Conservation (phyloP, 75 land plant genomes). For the Pinus taeda region DNA sequence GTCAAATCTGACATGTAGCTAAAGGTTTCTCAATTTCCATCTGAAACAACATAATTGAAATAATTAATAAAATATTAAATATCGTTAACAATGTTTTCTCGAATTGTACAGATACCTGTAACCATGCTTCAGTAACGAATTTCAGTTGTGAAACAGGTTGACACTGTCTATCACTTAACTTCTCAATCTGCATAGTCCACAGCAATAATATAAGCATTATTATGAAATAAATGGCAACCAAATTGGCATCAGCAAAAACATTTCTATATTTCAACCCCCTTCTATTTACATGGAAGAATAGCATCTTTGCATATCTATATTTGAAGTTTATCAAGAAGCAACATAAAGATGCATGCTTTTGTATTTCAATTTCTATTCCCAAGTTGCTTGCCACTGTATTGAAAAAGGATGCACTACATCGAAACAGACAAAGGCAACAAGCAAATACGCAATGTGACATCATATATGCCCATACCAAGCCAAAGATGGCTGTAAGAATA, state of each 20-base stretch:
- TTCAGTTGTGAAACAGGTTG: slow-evolving; percentile 94
- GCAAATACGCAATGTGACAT: too few relatives aligned
- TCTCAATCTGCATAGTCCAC: slow-evolving; percentile 70
- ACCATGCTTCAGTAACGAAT: slow-evolving; percentile 95
- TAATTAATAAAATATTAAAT: too few relatives aligned
- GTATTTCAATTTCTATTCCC: not conserved
- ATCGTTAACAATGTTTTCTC: too few relatives aligned
- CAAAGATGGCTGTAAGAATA: too few relatives aligned
- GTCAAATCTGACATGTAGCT: too few relatives aligned
- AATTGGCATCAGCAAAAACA: not conserved
- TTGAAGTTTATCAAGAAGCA: too few relatives aligned
- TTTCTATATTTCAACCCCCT: not conserved
- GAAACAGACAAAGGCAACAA: not conserved
- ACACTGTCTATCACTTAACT: slow-evolving; percentile 85
- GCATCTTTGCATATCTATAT: too few relatives aligned
- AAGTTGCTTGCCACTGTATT: not conserved
- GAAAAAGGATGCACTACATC: not conserved
- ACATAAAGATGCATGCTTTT: not conserved
- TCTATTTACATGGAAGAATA: not conserved
- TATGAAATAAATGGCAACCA: not conserved
- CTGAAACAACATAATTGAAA: too few relatives aligned
- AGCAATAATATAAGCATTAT: not conserved
- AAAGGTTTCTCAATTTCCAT: too few relatives aligned
- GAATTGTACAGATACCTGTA: slow-evolving; percentile 49
- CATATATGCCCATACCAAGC: too few relatives aligned